Evolutionary conservation across 1,284 basidiomycete genomes (phyloP).

Genomic region (Ustilago hordei): DNA sequence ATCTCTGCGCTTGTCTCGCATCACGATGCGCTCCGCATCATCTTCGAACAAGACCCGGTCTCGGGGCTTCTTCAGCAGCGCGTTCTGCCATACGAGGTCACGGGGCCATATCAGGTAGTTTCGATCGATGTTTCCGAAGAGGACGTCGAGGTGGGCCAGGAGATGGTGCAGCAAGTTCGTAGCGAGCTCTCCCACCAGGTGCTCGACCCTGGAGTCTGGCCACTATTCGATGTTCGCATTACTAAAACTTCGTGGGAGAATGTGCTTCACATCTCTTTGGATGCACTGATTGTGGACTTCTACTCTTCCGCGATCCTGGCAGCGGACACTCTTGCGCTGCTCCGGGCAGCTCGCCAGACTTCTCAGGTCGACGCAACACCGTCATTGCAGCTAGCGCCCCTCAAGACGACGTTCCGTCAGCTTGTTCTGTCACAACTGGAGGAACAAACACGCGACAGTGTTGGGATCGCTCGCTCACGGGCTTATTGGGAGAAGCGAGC

Average conservation of each 20-base stretch:
- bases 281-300: neutral
- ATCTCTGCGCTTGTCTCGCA: neutral
- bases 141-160: neutral
- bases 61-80: neutral
- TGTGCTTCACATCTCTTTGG: neutral
- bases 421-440: neutral
- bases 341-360: neutral
- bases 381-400: neutral
- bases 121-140: neutral
- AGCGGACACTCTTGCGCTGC: neutral
- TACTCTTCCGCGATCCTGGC: neutral
- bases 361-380: neutral
- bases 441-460: neutral
- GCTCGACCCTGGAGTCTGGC: neutral
- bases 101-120: neutral
- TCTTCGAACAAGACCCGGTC: neutral
- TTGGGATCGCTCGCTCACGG: neutral
- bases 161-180: neutral
- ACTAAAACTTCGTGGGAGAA: neutral
- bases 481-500: neutral
- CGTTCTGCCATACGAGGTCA: neutral
- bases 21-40: neutral
- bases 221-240: neutral
- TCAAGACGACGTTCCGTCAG: neutral
- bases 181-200: neutral